Evolutionary conservation across 305 asterid species (phyloP).

Genomic region (Fraxinus paxiana): DNA sequence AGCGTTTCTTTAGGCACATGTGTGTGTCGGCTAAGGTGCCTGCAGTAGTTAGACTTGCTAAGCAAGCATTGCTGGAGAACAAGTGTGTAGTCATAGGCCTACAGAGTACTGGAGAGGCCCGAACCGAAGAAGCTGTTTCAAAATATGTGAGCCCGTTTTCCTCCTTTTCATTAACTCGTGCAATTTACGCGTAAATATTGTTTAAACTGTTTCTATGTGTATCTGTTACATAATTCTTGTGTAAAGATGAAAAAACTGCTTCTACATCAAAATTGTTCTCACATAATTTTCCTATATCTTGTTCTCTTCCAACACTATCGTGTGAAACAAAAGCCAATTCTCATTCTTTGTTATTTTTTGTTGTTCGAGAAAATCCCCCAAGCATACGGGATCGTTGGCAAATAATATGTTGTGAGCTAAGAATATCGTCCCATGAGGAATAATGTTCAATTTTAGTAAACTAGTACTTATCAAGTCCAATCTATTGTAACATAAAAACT

Average conservation of each 20-base stretch:
- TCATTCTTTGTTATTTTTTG: background rate
- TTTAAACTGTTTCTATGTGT: slow-evolving; percentile 4
- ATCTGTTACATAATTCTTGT: slow-evolving; percentile 12
- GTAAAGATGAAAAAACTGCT: background rate
- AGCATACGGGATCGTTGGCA: background rate
- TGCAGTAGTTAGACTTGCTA: slow-evolving; percentile 74
- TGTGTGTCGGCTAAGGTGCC: slow-evolving; percentile 99
- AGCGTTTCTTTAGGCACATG: slow-evolving; percentile 97
- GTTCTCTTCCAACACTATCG: background rate
- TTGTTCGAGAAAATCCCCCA: background rate
- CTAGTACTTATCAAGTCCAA: background rate
- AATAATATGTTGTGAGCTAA: too few species aligned
- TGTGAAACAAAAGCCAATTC: background rate
- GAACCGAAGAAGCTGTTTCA: slow-evolving; percentile 92
- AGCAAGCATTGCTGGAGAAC: slow-evolving; percentile 66
- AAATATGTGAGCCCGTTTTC: slow-evolving; percentile 64
- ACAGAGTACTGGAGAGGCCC: slow-evolving; percentile 98
- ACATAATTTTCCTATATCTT: background rate
- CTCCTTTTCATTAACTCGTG: slow-evolving; percentile 12
- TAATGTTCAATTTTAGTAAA: background rate
- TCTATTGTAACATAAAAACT: background rate
- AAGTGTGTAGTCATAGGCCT: slow-evolving; percentile 94
- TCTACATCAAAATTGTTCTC: background rate
- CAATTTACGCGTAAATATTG: background rate
- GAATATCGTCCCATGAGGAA: background rate